phyloP scores from a whole-genome alignment of 345 rosid species.

The Chamaenerion angustifolium region DNA sequence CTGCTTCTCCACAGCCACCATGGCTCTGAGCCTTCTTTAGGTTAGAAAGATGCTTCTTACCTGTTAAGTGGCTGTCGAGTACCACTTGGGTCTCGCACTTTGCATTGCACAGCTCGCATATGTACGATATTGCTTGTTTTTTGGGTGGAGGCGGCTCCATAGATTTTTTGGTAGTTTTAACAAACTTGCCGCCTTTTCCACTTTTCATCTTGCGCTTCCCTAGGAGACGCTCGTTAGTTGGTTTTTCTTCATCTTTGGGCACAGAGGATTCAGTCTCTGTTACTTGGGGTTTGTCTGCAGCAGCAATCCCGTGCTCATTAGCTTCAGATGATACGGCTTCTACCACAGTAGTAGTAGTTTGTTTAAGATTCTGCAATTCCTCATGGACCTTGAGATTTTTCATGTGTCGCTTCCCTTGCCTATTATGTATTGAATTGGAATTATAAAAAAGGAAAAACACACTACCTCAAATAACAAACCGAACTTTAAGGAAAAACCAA shows the following conservation, averaged over 20 bases:
- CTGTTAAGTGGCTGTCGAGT: constrained; percentile 23
- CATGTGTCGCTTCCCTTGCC: constrained; percentile 28
- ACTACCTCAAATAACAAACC: too few species aligned
- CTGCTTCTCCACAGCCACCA: constrained; percentile 18
- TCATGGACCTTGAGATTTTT: constrained; percentile 15
- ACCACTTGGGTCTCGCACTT: constrained; percentile 24
- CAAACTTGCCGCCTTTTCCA: constrained; percentile 12
- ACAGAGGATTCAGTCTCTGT: constrained; percentile 5
- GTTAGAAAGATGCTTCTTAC: constrained; percentile 27
- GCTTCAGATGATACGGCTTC: constrained; percentile 7
- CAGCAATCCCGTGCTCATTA: constrained; percentile 11
- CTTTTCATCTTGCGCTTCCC: constrained; percentile 21
- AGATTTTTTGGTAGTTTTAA: constrained; percentile 5
- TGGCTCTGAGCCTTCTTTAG: constrained; percentile 19
- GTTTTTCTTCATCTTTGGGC: constrained; percentile 13
- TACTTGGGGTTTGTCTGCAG: neutral
- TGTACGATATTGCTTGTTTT: constrained; percentile 10
- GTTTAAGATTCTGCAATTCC: constrained; percentile 12
- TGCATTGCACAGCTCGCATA: constrained; percentile 27
- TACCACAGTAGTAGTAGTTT: constrained; percentile 4
- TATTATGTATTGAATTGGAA: too few species aligned
- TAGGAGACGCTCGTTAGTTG: constrained; percentile 6
- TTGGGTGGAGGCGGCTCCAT: constrained; percentile 11
- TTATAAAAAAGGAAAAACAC: too few species aligned
- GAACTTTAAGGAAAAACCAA: too few species aligned